A percentile compares a stretch with the other conserved stretches of the same genome.
Conservation (phyloP, 1,139 yeast genomes). For the Scheffersomyces segobiensis region DNA sequence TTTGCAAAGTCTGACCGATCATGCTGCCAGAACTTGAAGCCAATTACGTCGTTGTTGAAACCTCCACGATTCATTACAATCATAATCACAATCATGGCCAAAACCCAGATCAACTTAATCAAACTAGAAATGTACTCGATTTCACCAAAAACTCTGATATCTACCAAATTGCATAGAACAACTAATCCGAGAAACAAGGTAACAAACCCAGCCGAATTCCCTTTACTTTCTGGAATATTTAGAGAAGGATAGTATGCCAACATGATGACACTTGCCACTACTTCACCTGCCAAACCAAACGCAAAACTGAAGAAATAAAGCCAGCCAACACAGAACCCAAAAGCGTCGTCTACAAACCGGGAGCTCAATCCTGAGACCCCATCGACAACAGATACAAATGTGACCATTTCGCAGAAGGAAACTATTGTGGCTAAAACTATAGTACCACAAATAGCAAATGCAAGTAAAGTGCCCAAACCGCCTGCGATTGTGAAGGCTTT, state of each 20-base stretch:
- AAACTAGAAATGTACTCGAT: slow-evolving; percentile 66
- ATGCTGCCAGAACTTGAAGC: slow-evolving; percentile 67
- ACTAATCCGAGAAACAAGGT: slow-evolving; percentile 54
- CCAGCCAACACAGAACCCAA: slow-evolving; percentile 83
- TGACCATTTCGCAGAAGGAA: slow-evolving; percentile 85
- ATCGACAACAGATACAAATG: slow-evolving; percentile 77
- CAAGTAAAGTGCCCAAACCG: slow-evolving; percentile 76
- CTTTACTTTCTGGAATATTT: slow-evolving; percentile 45
- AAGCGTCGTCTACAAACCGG: slow-evolving; percentile 80
- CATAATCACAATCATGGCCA: slow-evolving; percentile 63
- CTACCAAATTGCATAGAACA: slow-evolving; percentile 57
- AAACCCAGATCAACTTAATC: slow-evolving; percentile 55
- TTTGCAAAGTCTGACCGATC: slow-evolving; percentile 49
- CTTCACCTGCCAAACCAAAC: slow-evolving; percentile 75
- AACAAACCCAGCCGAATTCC: slow-evolving; percentile 65
- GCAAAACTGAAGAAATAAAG: slow-evolving; percentile 75
- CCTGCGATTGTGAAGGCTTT: slow-evolving; percentile 78
- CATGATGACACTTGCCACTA: slow-evolving; percentile 78
- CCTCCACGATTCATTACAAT: slow-evolving; percentile 57
- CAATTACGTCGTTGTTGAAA: slow-evolving; percentile 50
- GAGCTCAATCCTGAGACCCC: slow-evolving; percentile 77
- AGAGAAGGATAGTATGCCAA: slow-evolving; percentile 62
- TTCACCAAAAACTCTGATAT: slow-evolving; percentile 75
- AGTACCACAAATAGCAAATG: slow-evolving; percentile 66
- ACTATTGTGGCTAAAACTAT: slow-evolving; percentile 70